A percentile compares a stretch with the other conserved stretches of the same genome.
Evolutionary conservation across 164 flowering plant species (phyloP).

Genomic region (Vitis labrusca): DNA sequence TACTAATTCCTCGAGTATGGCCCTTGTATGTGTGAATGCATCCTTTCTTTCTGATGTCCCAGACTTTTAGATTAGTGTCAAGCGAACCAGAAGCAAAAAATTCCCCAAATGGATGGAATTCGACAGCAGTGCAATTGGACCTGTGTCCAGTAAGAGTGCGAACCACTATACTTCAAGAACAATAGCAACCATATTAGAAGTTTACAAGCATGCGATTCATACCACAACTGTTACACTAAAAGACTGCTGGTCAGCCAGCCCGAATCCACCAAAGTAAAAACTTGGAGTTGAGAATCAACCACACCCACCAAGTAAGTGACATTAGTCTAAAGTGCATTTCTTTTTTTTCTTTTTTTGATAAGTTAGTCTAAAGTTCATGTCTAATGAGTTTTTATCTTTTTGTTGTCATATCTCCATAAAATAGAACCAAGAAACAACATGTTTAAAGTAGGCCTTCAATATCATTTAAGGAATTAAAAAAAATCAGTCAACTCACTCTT

Average conservation of each 20-base stretch:
- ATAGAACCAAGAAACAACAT: background rate
- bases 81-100: conserved; percentile 88
- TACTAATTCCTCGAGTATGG: conserved; percentile 65
- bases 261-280: background rate
- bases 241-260: background rate
- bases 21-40: conserved; percentile 94
- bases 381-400: background rate
- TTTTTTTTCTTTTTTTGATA: no score
- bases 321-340: background rate
- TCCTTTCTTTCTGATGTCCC: conserved; percentile 94
- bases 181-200: conserved; percentile 34
- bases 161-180: conserved; percentile 71
- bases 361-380: background rate
- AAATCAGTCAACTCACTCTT: conserved; percentile 58
- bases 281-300: background rate
- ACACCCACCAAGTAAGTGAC: background rate
- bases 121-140: conserved; percentile 74
- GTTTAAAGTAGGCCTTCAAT: background rate
- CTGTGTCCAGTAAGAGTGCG: conserved; percentile 82
- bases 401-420: background rate
- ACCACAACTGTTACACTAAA: background rate
- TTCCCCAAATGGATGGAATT: conserved; percentile 92
- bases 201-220: background rate
- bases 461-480: conserved; percentile 1
- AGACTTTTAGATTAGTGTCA: conserved; percentile 75